phyloP scores from a whole-genome alignment of 148 eudicot species.

The Vaccinium corymbosum region DNA sequence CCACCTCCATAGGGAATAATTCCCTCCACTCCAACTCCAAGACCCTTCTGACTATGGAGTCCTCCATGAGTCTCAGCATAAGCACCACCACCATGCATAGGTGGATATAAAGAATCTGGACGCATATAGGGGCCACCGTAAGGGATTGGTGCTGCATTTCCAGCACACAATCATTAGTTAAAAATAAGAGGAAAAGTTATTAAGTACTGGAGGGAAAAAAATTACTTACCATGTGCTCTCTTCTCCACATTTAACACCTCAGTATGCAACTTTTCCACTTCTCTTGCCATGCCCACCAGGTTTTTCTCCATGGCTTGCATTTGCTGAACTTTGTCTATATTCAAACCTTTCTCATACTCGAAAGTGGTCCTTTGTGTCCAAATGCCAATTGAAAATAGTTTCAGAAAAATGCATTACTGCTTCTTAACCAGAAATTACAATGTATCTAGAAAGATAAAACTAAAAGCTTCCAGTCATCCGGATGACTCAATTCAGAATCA shows the following conservation, averaged over 20 bases:
- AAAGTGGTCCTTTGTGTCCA: constrained; percentile 45
- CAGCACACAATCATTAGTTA: constrained; percentile 12
- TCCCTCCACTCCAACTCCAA: constrained; percentile 31
- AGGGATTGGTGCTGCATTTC: constrained; percentile 33
- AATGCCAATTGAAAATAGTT: constrained; percentile 16
- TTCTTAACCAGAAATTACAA: background rate
- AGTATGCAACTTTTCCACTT: constrained; percentile 58
- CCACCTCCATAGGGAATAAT: constrained; percentile 27
- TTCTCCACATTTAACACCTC: constrained; percentile 58
- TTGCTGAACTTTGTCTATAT: constrained; percentile 63
- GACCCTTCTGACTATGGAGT: constrained; percentile 29
- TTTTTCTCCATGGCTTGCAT: constrained; percentile 66
- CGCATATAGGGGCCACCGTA: constrained; percentile 33
- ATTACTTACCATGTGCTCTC: constrained; percentile 43
- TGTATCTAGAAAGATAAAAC: background rate
- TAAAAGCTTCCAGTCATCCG: background rate
- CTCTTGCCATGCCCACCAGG: constrained; percentile 54
- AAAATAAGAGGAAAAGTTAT: background rate
- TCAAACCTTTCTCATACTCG: constrained; percentile 60
- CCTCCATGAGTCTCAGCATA: constrained; percentile 44
- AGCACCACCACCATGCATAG: constrained; percentile 42
- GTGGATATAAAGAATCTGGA: constrained; percentile 34
- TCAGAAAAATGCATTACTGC: constrained; percentile 13
- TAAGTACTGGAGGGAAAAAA: background rate
- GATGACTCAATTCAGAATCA: constrained; percentile 1